Evolutionary conservation across 768 basidiomycete genomes (phyloP), one percentile per base, ranked within the genome.

Genomic region (Boletus sp.): DNA sequence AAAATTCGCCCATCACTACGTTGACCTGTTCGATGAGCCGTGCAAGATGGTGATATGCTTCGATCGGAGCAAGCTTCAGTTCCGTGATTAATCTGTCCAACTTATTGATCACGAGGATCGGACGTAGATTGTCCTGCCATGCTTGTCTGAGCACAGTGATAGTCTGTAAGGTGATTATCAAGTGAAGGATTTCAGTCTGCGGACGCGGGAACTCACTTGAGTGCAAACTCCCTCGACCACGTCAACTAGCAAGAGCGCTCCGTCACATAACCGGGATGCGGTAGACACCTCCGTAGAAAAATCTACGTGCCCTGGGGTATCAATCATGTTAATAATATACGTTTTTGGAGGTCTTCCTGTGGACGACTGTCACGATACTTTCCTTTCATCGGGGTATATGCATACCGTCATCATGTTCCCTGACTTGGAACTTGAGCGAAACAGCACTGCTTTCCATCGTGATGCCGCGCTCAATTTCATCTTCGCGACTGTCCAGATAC

Each of bases 401-500:
- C 83, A 59, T 70, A 90, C 92, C 86, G 73, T 80, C 86, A 37
- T 80, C 71, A 50, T 76, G 77, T 37, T 86, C 85, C 74, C 85
- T 80, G 54, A 92, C 90, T 60, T 90, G 88, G 67, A 97, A 99
- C 59, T 85, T 83, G 52, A 98, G 76, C 5, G 91, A 94, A 7
- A 98, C 89, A 0, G 97, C 95, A 70, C 92, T 94, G 61, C 92
- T 93, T 74, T 99, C 95, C 97, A 99, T 98, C 0, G 97, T 98
- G 58, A 99, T 99, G 3, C 97, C 97, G 49, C 97, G 78, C 73
- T 98, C 89, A 66, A 98, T 95, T 67, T 99, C 97, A 65, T 98
- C 97, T 69, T 98, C 94, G 62, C 97, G 80, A 56, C 89, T 92
- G 69, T 99, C 97, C 52, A 98, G 78, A 71, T 96, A 99, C 52